Conservation (phyloP, 768 basidiomycete genomes). For the Pulveroboletus sp. region DNA sequence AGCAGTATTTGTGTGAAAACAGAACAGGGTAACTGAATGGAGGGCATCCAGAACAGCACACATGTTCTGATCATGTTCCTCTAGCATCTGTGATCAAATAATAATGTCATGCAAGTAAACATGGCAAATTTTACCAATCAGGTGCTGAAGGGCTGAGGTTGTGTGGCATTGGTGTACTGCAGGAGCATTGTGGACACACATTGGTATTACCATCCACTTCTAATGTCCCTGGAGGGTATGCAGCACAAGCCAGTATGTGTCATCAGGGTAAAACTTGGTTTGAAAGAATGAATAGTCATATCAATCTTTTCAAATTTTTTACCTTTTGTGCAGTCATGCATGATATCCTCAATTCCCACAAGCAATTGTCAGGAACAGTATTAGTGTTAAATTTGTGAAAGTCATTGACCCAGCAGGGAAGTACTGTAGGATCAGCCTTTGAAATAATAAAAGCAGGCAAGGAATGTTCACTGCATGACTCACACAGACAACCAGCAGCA, state of each 20-base stretch:
- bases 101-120: slow-evolving; percentile 23
- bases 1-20: background rate
- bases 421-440: slow-evolving; percentile 27
- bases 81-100: slow-evolving; percentile 7
- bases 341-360: slow-evolving; percentile 17
- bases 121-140: slow-evolving; percentile 18
- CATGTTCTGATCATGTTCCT: background rate
- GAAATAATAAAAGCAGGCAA: slow-evolving; percentile 39
- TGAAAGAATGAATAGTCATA: slow-evolving; percentile 42
- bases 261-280: slow-evolving; percentile 27
- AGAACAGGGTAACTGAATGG: background rate
- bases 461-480: slow-evolving; percentile 25
- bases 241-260: slow-evolving; percentile 35
- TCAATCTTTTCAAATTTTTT: slow-evolving; percentile 37
- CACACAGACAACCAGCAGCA: slow-evolving; percentile 27
- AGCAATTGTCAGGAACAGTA: slow-evolving; percentile 16
- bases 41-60: background rate
- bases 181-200: slow-evolving; percentile 13
- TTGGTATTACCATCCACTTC: slow-evolving; percentile 31
- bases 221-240: slow-evolving; percentile 36
- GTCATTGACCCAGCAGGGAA: slow-evolving; percentile 31
- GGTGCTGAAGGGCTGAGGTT: slow-evolving; percentile 7
- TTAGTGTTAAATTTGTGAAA: slow-evolving; percentile 24
- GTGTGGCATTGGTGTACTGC: slow-evolving; percentile 17
- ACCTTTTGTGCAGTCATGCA: slow-evolving; percentile 26